Base-by-base conservation (phyloP, 805 yeast genomes). In the Starmerella davenportii region DNA sequence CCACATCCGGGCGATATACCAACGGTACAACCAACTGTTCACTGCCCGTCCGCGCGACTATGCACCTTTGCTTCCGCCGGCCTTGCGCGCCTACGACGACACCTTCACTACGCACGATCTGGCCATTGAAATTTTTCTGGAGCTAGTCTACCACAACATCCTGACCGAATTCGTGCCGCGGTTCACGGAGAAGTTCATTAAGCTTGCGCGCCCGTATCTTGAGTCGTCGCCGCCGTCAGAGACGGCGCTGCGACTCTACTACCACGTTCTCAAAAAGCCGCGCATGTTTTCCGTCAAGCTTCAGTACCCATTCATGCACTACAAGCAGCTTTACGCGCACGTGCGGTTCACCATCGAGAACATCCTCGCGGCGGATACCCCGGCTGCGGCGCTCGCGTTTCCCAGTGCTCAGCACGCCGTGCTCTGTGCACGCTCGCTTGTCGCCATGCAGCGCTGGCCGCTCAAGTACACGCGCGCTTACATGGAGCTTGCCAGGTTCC, bases 51-150 rank as follows among this genome's bases (percentile, higher is more conserved):
- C 25, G 29, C 41, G 11, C 28, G 23, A 9, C 15, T 33, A 31
- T 21, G 11, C n/a, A 4, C 14, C 13, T 11, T 2, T 4, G 9
- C 20, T 44, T 7, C 46, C 47, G 7, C 15, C 15, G 16, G n/a
- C 11, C 13, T 20, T 43, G 20, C 15, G 28, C 2, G 21, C 16
- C 5, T 23, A 5, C 21, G 30, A 30, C 19, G 17, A 32, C 4
- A 24, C 32, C 5, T 28, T 45, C 18, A 41, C 38, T 3, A 21
- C 36, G 5, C 38, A 40, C 18, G 36, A 38, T 15, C 16, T 45
- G 39, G 49, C 45, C 4, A 17, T 36, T 2, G 49, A 41, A 21
- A 31, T 42, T 1, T 43, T 43, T 34, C 27, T 41, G 4, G 47
- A 44, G 21, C 19, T 41, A 11, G 38, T 38, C n/a, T 30, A 34